Evolutionary conservation across 1,284 basidiomycete species (phyloP).

Genomic region (Mrakiaceae sp.): DNA sequence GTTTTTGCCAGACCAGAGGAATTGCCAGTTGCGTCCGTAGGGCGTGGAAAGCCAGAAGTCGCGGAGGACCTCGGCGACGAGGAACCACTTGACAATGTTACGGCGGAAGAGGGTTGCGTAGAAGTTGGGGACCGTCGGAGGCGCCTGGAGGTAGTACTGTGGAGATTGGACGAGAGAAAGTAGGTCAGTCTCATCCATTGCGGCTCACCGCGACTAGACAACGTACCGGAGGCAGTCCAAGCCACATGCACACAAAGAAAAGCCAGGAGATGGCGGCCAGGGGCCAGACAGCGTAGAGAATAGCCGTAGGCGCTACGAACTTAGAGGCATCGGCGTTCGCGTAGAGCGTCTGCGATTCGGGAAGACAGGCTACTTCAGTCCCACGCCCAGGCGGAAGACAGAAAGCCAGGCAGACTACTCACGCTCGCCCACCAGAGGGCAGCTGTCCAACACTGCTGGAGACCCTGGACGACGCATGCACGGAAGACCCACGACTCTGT

Average conservation of each 20-base stretch:
- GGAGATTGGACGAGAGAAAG: neutral
- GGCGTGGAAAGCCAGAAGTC: constrained; percentile 73
- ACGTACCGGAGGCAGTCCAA: constrained; percentile 50
- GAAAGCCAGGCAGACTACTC: neutral
- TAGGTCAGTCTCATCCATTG: neutral
- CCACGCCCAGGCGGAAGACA: neutral
- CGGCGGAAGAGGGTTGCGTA: constrained; percentile 72
- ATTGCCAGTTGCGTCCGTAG: constrained; percentile 79
- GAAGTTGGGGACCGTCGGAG: constrained; percentile 86
- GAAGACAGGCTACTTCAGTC: too few relatives aligned
- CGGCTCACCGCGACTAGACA: neutral
- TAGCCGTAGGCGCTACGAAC: neutral
- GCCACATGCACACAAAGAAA: constrained; percentile 69
- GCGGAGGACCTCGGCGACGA: constrained; percentile 59
- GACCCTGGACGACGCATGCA: constrained; percentile 81
- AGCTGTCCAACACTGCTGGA: constrained; percentile 77
- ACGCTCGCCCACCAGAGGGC: constrained; percentile 60
- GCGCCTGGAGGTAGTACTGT: constrained; percentile 51
- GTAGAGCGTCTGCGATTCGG: too few relatives aligned
- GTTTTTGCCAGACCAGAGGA: constrained; percentile 63
- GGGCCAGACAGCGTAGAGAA: constrained; percentile 72
- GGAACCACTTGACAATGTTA: constrained; percentile 85
- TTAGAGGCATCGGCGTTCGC: too few relatives aligned
- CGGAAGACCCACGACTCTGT: constrained; percentile 83
- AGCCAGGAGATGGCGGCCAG: constrained; percentile 56